Evolutionary conservation across 192 early-diverging fungal species (phyloP).

Genomic region (Podila verticillata): DNA sequence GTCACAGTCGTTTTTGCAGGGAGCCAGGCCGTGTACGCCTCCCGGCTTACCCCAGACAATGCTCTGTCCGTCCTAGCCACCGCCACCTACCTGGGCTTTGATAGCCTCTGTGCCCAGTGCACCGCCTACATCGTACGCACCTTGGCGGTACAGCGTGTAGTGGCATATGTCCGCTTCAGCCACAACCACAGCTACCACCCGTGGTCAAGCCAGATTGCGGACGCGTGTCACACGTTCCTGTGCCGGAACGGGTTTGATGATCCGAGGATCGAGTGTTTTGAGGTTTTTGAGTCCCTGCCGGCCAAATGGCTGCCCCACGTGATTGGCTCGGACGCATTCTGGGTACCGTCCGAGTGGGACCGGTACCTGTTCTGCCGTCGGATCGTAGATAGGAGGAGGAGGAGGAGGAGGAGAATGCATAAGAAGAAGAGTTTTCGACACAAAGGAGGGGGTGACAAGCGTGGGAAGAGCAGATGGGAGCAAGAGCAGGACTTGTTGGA

Average conservation of each 20-base stretch:
- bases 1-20: neutral
- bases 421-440: neutral
- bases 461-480: no score
- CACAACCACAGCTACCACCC: constrained; percentile 53
- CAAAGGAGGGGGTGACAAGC: neutral
- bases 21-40: neutral
- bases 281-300: constrained; percentile 50
- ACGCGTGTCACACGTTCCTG: constrained; percentile 60
- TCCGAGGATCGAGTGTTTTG: constrained; percentile 27
- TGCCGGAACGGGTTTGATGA: constrained; percentile 63
- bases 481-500: no score
- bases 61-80: constrained; percentile 57
- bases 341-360: constrained; percentile 68
- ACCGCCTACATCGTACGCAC: constrained; percentile 35
- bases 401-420: neutral
- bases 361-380: constrained; percentile 57
- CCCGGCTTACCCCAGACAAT: constrained; percentile 43
- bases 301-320: constrained; percentile 56
- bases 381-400: constrained; percentile 36
- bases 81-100: constrained; percentile 59
- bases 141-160: constrained; percentile 19
- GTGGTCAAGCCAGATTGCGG: constrained; percentile 54
- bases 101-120: constrained; percentile 55
- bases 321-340: constrained; percentile 64
- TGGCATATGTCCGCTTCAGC: constrained; percentile 55